A percentile compares a stretch with the other conserved stretches of the same genome.
phyloP scores from a whole-genome alignment of 1,139 yeast species.

The Saccharomyces hybrid region DNA sequence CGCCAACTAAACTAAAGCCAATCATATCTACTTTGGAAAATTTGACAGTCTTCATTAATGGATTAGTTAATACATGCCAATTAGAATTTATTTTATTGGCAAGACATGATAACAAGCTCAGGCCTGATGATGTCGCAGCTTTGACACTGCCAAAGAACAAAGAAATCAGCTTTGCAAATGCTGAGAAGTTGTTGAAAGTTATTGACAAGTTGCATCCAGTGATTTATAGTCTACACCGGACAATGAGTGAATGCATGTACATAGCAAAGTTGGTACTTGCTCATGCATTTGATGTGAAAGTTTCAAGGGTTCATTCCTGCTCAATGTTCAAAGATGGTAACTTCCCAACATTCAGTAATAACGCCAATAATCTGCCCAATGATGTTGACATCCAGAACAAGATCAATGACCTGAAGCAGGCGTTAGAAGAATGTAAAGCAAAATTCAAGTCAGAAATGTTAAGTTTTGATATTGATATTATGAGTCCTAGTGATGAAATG shows the following conservation, averaged over 20 bases:
- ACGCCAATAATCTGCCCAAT: conserved; percentile 15
- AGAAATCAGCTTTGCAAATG: conserved; percentile 36
- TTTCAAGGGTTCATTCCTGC: conserved; percentile 16
- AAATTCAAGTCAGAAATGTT: conserved; percentile 31
- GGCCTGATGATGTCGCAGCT: neutral
- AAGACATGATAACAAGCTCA: conserved; percentile 11
- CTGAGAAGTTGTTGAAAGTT: conserved; percentile 31
- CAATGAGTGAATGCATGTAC: conserved; percentile 32
- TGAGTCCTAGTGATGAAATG: conserved; percentile 43
- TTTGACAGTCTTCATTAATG: conserved; percentile 35
- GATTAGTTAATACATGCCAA: conserved; percentile 43
- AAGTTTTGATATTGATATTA: conserved; percentile 23
- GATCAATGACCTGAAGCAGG: conserved; percentile 26
- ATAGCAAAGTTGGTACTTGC: conserved; percentile 33
- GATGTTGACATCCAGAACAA: conserved; percentile 28
- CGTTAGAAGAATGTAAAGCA: conserved; percentile 33
- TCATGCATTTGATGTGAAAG: conserved; percentile 37
- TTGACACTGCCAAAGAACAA: conserved; percentile 11
- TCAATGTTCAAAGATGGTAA: conserved; percentile 16
- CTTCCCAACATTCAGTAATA: conserved; percentile 8
- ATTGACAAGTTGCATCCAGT: conserved; percentile 32
- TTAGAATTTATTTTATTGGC: conserved; percentile 37
- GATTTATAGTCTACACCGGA: conserved; percentile 31
- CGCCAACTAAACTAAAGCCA: conserved; percentile 38
- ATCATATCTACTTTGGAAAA: conserved; percentile 32